A percentile compares a stretch with the other conserved stretches of the same genome.
These are phyloP conservation scores for Heterobasidion parviporum DNA, from an alignment of 1,284 basidiomycete genomes.

Conservation along the genomic window DNA sequence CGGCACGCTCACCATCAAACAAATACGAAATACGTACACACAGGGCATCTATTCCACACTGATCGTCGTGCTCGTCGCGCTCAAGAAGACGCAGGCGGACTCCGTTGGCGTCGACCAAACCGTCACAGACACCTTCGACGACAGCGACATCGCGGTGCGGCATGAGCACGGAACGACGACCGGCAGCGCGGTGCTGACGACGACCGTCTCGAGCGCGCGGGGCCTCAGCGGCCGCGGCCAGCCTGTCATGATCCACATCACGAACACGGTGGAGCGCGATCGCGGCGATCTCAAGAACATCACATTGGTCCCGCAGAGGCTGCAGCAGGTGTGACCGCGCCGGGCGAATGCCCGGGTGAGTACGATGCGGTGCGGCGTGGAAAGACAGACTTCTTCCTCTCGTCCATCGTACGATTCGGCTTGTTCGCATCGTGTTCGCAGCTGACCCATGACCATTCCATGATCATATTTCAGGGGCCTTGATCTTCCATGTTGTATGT, in stretches of 20 bases:
- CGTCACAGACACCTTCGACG: background rate
- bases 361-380: too few relatives aligned
- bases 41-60: constrained; percentile 3
- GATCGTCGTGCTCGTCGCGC: constrained; percentile 1
- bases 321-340: too few relatives aligned
- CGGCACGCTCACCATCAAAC: background rate
- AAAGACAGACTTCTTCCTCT: too few relatives aligned
- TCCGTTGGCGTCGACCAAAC: background rate
- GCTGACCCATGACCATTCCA: too few relatives aligned
- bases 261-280: background rate
- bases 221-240: background rate
- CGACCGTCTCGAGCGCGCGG: background rate
- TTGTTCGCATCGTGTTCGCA: too few relatives aligned
- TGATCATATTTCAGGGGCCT: too few relatives aligned
- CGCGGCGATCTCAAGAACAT: too few relatives aligned
- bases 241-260: background rate
- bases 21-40: background rate
- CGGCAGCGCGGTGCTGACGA: background rate
- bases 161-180: background rate
- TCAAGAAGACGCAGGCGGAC: constrained; percentile 2
- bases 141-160: background rate
- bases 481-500: too few relatives aligned
- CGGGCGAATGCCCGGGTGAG: too few relatives aligned
- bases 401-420: too few relatives aligned
- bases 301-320: too few relatives aligned